These are phyloP conservation scores for Tieghemiomyces parasiticus DNA, from an alignment of 192 early-diverging fungal species.

Conservation along the genomic window DNA sequence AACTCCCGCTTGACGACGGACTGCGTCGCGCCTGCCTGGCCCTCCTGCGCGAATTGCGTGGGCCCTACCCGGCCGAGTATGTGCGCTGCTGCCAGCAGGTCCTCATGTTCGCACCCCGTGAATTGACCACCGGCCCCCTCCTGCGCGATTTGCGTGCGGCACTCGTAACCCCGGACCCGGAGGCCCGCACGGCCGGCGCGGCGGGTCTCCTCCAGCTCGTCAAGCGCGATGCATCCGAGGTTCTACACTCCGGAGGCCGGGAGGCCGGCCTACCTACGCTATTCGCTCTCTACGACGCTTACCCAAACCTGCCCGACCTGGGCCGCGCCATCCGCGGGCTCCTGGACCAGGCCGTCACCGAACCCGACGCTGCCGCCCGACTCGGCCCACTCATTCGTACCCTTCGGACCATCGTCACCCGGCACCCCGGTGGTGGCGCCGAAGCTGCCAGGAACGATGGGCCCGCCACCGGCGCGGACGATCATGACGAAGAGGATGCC, in stretches of 20 bases:
- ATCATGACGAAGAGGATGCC: slow-evolving; percentile 2
- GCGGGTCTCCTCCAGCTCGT: slow-evolving; percentile 79
- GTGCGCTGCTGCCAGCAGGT: slow-evolving; percentile 79
- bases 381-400: neutral
- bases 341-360: slow-evolving; percentile 32
- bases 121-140: slow-evolving; percentile 45
- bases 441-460: neutral
- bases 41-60: slow-evolving; percentile 63
- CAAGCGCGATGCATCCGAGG: slow-evolving; percentile 52
- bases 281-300: slow-evolving; percentile 64
- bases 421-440: neutral
- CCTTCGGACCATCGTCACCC: slow-evolving; percentile 1
- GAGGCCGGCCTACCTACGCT: slow-evolving; percentile 47
- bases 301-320: slow-evolving; percentile 40
- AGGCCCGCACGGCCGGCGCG: slow-evolving; percentile 55
- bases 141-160: slow-evolving; percentile 65
- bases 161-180: slow-evolving; percentile 38
- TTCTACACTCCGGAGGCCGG: slow-evolving; percentile 47
- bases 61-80: slow-evolving; percentile 70
- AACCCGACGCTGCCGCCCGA: too few relatives aligned
- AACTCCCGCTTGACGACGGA: slow-evolving; percentile 55
- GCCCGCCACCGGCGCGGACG: neutral
- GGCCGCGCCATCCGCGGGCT: slow-evolving; percentile 43
- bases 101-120: slow-evolving; percentile 72
- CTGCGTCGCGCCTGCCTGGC: slow-evolving; percentile 67